Percentiles rank a stretch among this genome's conserved stretches.
Conservation (phyloP, 768 basidiomycete genomes). For the Collybia mongolica region DNA sequence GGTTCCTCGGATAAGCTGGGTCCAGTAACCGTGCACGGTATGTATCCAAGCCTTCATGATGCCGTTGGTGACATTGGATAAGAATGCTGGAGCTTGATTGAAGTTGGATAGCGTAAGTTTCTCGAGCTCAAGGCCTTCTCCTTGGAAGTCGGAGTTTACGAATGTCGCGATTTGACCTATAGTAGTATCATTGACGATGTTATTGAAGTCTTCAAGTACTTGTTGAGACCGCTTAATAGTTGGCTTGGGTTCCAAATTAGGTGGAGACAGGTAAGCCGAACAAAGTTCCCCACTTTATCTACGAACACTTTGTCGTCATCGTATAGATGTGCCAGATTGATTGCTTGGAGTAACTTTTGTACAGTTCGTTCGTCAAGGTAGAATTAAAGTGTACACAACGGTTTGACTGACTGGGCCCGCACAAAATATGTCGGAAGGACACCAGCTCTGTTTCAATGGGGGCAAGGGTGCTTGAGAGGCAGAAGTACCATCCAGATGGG, state of each 20-base stretch:
- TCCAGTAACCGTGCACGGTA: neutral
- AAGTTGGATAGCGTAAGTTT: constrained; percentile 62
- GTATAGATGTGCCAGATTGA: constrained; percentile 73
- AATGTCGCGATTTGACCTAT: constrained; percentile 67
- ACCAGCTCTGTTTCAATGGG: constrained; percentile 78
- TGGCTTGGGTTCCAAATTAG: no score
- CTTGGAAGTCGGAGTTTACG: constrained; percentile 71
- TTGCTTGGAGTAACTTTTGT: no score
- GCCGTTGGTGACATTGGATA: constrained; percentile 28
- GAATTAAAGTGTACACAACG: no score
- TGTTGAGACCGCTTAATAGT: constrained; percentile 63
- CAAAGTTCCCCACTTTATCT: constrained; percentile 72
- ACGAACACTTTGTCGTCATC: constrained; percentile 86
- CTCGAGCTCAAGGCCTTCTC: constrained; percentile 84
- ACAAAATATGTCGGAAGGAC: constrained; percentile 75
- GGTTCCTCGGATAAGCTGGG: neutral
- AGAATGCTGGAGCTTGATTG: constrained; percentile 58
- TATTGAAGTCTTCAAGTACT: constrained; percentile 69
- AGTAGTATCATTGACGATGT: constrained; percentile 47
- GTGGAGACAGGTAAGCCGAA: no score
- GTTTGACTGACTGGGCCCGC: constrained; percentile 71
- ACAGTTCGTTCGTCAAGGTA: constrained; percentile 48
- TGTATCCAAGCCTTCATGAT: neutral
- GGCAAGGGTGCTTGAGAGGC: constrained; percentile 61
- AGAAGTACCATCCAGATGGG: constrained; percentile 17